A percentile compares a stretch with the other conserved stretches of the same genome.
These are phyloP conservation scores for Sesbania bispinosa DNA, from an alignment of 306 rosid species.

Conservation along the genomic window DNA sequence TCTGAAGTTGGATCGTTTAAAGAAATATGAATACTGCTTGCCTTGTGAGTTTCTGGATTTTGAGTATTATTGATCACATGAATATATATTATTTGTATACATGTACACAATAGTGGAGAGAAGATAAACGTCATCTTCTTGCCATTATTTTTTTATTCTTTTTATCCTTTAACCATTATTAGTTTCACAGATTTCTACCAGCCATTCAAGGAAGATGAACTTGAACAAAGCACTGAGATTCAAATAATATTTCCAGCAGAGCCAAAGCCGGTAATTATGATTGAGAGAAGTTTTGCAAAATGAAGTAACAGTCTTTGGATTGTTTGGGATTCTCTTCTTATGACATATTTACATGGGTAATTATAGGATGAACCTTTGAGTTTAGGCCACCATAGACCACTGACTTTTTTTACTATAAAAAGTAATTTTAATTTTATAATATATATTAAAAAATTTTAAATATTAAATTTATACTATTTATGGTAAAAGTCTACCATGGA, in stretches of 20 bases:
- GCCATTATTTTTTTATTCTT: not conserved
- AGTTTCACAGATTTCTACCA: slow-evolving; percentile 58
- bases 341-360: no score
- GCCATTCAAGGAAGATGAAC: slow-evolving; percentile 73
- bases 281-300: not conserved
- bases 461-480: no score
- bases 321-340: not conserved
- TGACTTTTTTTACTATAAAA: no score
- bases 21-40: slow-evolving; percentile 78
- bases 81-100: not conserved
- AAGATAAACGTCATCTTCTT: not conserved
- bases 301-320: not conserved
- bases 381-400: no score
- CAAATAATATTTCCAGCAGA: slow-evolving; percentile 58
- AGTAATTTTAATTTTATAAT: no score
- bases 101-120: not conserved
- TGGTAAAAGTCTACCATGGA: no score
- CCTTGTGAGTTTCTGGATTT: slow-evolving; percentile 57
- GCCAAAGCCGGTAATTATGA: slow-evolving; percentile 53
- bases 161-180: not conserved
- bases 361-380: no score
- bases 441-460: no score
- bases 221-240: slow-evolving; percentile 81
- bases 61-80: not conserved
- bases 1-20: slow-evolving; percentile 68